Evolutionary conservation across 176 grass and related monocot species (phyloP).

Genomic region (Hsuehochloa calcarea): DNA sequence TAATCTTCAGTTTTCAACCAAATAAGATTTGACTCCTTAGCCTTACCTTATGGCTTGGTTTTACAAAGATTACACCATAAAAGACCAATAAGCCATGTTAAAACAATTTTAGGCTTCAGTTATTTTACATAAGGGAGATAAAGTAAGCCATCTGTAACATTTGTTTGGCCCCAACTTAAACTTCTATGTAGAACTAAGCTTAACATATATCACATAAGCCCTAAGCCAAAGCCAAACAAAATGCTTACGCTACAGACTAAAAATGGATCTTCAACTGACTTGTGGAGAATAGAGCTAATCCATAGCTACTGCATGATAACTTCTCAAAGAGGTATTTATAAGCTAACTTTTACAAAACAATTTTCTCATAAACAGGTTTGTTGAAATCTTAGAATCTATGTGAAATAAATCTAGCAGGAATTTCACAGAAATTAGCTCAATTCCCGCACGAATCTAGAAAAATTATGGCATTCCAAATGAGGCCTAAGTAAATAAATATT

Average conservation of each 20-base stretch:
- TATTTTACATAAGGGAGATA: background rate
- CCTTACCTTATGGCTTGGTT: background rate
- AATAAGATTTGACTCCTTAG: background rate
- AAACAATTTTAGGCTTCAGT: background rate
- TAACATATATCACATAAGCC: background rate
- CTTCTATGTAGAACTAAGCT: background rate
- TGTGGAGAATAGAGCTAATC: background rate
- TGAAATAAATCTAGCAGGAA: background rate
- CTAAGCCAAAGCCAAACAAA: background rate
- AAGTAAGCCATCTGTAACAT: background rate
- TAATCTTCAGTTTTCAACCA: background rate
- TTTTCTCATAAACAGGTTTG: background rate
- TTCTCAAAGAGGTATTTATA: background rate
- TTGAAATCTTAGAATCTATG: background rate
- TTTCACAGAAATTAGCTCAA: too few relatives aligned
- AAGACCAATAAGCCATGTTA: background rate
- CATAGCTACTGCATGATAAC: background rate
- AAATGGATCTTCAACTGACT: background rate
- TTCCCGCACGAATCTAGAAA: too few relatives aligned
- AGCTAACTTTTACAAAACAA: background rate
- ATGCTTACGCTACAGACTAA: background rate
- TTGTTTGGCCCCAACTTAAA: background rate
- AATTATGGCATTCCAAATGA: too few relatives aligned
- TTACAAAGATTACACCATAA: background rate
- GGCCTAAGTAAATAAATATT: background rate